Conservation (phyloP, 768 basidiomycete species). For the Royoungia palumana region DNA sequence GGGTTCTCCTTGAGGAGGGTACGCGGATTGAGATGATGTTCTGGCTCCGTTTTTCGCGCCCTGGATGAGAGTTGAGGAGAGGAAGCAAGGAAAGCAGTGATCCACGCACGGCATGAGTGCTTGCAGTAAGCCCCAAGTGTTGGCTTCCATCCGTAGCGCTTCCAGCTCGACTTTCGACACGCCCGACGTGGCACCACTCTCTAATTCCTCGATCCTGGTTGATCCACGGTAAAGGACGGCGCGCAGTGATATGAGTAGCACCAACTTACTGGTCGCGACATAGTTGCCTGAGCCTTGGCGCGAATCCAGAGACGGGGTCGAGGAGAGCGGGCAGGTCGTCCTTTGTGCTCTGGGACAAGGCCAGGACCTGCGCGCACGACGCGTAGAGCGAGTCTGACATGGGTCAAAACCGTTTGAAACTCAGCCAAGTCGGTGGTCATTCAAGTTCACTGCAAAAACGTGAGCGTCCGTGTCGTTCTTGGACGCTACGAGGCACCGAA, state of each 20-base stretch:
- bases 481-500: too few species aligned
- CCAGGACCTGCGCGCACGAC: slow-evolving; percentile 67
- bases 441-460: too few species aligned
- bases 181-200: slow-evolving; percentile 36
- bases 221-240: background rate
- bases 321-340: slow-evolving; percentile 59
- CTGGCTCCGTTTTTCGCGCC: slow-evolving; percentile 63
- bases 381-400: slow-evolving; percentile 47
- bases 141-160: slow-evolving; percentile 65
- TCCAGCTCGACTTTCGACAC: slow-evolving; percentile 53
- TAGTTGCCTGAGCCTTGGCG: slow-evolving; percentile 54
- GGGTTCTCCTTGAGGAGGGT: slow-evolving; percentile 67
- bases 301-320: slow-evolving; percentile 66
- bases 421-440: too few species aligned
- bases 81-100: background rate
- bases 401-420: too few species aligned
- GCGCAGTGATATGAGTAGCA: background rate
- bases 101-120: slow-evolving; percentile 67
- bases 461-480: too few species aligned
- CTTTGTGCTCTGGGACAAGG: slow-evolving; percentile 51
- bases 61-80: slow-evolving; percentile 31
- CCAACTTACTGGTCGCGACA: slow-evolving; percentile 56
- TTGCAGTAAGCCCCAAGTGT: slow-evolving; percentile 81
- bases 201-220: slow-evolving; percentile 52
- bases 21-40: slow-evolving; percentile 45